Percentiles rank a stretch among this genome's conserved stretches.
Conservation (phyloP, 257 asterid species). For the Solanum appendiculatum region DNA sequence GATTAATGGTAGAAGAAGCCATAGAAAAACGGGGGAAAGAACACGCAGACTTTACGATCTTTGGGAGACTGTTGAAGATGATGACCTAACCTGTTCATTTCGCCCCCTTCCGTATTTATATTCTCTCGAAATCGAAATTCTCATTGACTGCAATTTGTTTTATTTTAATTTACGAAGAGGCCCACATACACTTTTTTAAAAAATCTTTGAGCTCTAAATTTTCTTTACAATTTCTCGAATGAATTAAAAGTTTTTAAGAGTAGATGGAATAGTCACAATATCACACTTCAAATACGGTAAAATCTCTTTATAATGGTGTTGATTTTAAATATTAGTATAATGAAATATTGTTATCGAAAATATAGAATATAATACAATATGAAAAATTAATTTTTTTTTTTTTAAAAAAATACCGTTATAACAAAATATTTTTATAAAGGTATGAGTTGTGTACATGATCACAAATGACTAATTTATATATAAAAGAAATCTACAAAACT, state of each 20-base stretch:
- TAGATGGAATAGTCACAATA: too few relatives aligned
- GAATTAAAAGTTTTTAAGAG: not conserved
- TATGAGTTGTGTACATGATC: too few relatives aligned
- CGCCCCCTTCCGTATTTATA: not conserved
- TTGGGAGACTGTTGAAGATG: not conserved
- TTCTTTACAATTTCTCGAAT: not conserved
- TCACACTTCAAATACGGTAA: not conserved
- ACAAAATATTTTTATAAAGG: not conserved
- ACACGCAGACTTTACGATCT: not conserved
- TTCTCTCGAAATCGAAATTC: not conserved
- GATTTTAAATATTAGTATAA: not conserved
- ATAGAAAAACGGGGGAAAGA: conserved; percentile 13
- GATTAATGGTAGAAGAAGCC: conserved; percentile 53
- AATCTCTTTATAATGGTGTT: not conserved
- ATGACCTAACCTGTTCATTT: not conserved
- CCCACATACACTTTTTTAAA: not conserved
- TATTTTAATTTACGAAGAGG: not conserved
- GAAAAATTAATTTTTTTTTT: too few relatives aligned
- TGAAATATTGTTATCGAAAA: not conserved
- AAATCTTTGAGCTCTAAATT: not conserved
- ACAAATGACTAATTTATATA: too few relatives aligned
- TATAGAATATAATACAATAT: not conserved
- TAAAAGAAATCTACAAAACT: too few relatives aligned
- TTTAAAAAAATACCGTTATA: not conserved
- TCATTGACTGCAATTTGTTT: not conserved